Evolutionary conservation across 108 stramenopile genomes (phyloP).

Genomic region (Skeletonema marinoi): DNA sequence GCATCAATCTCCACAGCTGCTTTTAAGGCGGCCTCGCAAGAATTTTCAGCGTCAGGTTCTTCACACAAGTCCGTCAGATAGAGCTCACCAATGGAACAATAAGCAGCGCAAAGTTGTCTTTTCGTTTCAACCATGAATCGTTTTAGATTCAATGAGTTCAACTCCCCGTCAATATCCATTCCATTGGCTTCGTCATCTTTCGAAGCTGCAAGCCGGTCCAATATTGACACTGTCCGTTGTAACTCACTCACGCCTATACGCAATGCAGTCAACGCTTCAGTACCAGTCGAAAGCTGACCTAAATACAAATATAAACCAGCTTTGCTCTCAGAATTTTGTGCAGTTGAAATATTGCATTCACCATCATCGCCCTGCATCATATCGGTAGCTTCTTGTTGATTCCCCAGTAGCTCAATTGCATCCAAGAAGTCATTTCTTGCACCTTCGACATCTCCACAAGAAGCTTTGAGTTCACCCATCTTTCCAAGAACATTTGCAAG

Average conservation of each 20-base stretch:
- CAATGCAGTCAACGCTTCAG: constrained; percentile 73
- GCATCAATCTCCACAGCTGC: constrained; percentile 64
- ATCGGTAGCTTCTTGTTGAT: background rate
- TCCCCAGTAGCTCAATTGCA: constrained; percentile 56
- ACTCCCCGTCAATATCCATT: constrained; percentile 27
- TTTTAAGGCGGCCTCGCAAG: constrained; percentile 66
- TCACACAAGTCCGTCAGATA: constrained; percentile 91
- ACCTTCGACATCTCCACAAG: constrained; percentile 67
- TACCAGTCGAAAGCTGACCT: constrained; percentile 72
- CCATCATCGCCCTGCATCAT: constrained; percentile 22
- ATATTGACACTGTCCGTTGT: constrained; percentile 38
- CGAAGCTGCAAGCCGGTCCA: constrained; percentile 13
- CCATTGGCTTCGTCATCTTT: constrained; percentile 9
- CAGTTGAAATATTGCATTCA: constrained; percentile 13
- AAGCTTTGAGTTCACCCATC: constrained; percentile 70
- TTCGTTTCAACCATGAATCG: constrained; percentile 43
- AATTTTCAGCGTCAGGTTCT: constrained; percentile 79
- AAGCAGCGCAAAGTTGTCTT: constrained; percentile 73
- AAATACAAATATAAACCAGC: constrained; percentile 75
- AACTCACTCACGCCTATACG: constrained; percentile 59
- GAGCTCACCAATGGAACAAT: constrained; percentile 83
- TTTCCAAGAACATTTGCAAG: constrained; percentile 72
- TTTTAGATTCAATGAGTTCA: constrained; percentile 10
- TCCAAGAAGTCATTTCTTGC: constrained; percentile 67
- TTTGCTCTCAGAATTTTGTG: constrained; percentile 42